These are phyloP conservation scores for Fusarium armeniacum DNA, from an alignment of 2,329 filamentous ascomycete species.

Conservation along the genomic window DNA sequence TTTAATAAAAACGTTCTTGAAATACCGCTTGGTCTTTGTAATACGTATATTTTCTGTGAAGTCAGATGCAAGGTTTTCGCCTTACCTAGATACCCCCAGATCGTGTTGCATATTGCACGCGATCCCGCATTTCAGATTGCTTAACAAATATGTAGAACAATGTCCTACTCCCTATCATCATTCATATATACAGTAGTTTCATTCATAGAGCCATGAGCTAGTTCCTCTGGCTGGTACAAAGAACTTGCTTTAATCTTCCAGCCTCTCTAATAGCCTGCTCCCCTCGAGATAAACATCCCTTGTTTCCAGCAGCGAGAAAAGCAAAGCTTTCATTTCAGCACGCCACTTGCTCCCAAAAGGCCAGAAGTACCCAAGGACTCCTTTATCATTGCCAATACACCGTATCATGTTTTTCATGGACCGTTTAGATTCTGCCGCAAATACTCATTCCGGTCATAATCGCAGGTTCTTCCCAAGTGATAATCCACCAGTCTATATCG, in stretches of 20 bases:
- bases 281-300: constrained; percentile 28
- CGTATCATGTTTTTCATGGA: constrained; percentile 23
- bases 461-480: constrained; percentile 15
- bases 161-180: constrained; percentile 20
- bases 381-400: constrained; percentile 16
- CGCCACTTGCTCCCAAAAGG: constrained; percentile 31
- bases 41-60: too few relatives aligned
- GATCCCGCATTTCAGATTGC: not conserved
- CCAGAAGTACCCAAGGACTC: constrained; percentile 14
- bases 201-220: constrained; percentile 6
- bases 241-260: constrained; percentile 40
- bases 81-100: not conserved
- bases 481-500: constrained; percentile 38
- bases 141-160: constrained; percentile 1
- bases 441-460: constrained; percentile 17
- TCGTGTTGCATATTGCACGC: too few relatives aligned
- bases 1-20: not conserved
- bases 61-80: not conserved
- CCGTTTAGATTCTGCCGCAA: constrained; percentile 24
- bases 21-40: not conserved
- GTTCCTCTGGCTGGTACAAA: constrained; percentile 28
- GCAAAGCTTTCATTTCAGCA: constrained; percentile 28
- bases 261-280: constrained; percentile 43
- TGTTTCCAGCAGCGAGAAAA: constrained; percentile 19
- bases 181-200: constrained; percentile 29